These are phyloP conservation scores for Camelina hispida DNA, from an alignment of 345 rosid genomes.

Conservation along the genomic window DNA sequence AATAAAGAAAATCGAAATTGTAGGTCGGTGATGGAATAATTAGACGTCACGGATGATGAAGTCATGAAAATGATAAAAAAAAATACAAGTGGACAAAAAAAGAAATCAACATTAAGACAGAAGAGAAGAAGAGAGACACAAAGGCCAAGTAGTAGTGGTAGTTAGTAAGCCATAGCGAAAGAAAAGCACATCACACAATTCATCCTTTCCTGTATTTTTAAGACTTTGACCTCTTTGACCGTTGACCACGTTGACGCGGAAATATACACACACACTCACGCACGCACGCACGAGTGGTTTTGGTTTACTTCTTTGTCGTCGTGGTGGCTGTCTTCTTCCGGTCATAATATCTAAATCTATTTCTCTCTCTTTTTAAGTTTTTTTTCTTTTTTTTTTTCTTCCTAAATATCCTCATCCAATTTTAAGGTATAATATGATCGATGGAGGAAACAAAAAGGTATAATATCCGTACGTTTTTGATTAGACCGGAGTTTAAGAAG, in stretches of 20 bases:
- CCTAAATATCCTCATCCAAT: not conserved
- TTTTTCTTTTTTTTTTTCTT: not conserved
- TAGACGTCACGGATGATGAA: slow-evolving; percentile 27
- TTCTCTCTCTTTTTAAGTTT: not conserved
- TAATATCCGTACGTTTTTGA: slow-evolving; percentile 17
- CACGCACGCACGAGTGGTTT: slow-evolving; percentile 42
- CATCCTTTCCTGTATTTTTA: slow-evolving; percentile 28
- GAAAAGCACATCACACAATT: slow-evolving; percentile 9
- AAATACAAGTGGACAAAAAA: slow-evolving; percentile 17
- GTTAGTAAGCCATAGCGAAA: not conserved
- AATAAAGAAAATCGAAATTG: not conserved
- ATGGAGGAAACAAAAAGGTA: not conserved
- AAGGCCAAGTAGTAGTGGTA: slow-evolving; percentile 17
- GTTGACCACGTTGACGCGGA: slow-evolving; percentile 39
- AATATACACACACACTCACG: not conserved
- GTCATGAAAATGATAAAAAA: slow-evolving; percentile 4
- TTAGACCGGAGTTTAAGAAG: not conserved
- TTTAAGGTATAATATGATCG: not conserved
- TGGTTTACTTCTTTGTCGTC: slow-evolving; percentile 2
- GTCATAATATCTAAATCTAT: not conserved
- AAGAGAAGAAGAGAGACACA: not conserved
- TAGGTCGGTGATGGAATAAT: slow-evolving; percentile 34
- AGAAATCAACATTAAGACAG: not conserved
- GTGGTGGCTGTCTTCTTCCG: not conserved
- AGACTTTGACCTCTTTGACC: slow-evolving; percentile 45